phyloP scores from a whole-genome alignment of 345 rosid genomes.

The Durio zibethinus region DNA sequence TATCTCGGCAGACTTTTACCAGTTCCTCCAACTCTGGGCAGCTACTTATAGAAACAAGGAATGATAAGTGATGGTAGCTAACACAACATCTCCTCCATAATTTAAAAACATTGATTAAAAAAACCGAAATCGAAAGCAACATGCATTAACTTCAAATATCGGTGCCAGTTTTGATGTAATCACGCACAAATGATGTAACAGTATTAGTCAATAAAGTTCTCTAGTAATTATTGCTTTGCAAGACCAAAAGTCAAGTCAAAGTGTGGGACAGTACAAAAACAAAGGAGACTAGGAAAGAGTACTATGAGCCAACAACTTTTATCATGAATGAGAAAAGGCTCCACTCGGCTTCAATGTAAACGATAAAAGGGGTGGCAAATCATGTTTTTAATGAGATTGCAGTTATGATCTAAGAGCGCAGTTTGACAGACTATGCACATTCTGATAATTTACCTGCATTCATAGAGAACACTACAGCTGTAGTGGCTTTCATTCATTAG shows the following conservation, averaged over 20 bases:
- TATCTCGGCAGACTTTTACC: slow-evolving; percentile 55
- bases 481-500: slow-evolving; percentile 93
- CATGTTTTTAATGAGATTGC: background rate
- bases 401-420: background rate
- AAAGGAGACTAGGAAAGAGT: background rate
- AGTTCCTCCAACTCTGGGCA: slow-evolving; percentile 95
- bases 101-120: too few relatives aligned
- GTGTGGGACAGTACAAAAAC: background rate
- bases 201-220: background rate
- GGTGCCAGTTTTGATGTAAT: too few relatives aligned
- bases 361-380: background rate
- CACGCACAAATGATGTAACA: background rate
- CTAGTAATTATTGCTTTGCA: background rate
- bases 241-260: background rate
- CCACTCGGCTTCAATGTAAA: background rate
- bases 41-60: slow-evolving; percentile 31
- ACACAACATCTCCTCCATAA: background rate
- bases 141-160: too few relatives aligned
- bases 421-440: background rate
- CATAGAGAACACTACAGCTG: slow-evolving; percentile 87
- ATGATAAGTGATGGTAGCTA: background rate
- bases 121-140: too few relatives aligned
- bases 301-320: background rate
- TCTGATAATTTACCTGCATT: slow-evolving; percentile 66
- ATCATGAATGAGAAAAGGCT: background rate